phyloP scores from a whole-genome alignment of 1,284 basidiomycete species.

The Farysia itapuensis region DNA sequence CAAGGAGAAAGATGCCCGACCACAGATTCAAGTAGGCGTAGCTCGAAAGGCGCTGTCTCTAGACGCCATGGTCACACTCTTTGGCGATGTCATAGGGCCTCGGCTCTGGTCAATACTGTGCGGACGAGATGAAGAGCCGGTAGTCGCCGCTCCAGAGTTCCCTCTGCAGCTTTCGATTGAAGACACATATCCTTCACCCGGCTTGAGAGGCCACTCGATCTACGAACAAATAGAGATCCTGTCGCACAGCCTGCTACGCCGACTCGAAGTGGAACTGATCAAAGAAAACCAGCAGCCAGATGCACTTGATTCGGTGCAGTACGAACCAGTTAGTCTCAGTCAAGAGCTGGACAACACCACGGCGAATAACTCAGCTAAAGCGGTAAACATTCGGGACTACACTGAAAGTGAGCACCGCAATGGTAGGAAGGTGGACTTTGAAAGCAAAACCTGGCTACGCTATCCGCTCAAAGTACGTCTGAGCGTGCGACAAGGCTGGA shows the following conservation, averaged over 20 bases:
- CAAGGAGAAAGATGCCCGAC: background rate
- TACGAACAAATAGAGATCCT: constrained; percentile 29
- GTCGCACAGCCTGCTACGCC: constrained; percentile 26
- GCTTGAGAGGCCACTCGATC: constrained; percentile 21
- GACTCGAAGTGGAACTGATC: constrained; percentile 51
- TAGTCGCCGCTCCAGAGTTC: constrained; percentile 54
- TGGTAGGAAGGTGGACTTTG: too few species aligned
- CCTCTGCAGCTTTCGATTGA: constrained; percentile 60
- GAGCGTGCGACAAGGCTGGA: constrained; percentile 37
- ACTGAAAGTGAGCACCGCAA: constrained; percentile 1
- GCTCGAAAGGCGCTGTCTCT: constrained; percentile 34
- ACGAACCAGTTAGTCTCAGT: constrained; percentile 1
- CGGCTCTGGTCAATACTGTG: constrained; percentile 53
- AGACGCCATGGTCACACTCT: constrained; percentile 25
- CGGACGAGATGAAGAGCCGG: constrained; percentile 55
- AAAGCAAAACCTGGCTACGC: constrained; percentile 28
- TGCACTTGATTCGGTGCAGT: background rate
- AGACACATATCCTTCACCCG: constrained; percentile 52
- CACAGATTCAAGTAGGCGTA: constrained; percentile 14
- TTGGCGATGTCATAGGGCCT: constrained; percentile 43
- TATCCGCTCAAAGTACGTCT: constrained; percentile 46
- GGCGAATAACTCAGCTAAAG: too few species aligned
- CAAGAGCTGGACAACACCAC: background rate
- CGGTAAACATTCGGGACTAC: constrained; percentile 19
- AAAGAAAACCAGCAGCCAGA: constrained; percentile 6